These are phyloP conservation scores for Elaeis oleifera DNA, from an alignment of 202 grass and related monocot genomes.

Conservation along the genomic window DNA sequence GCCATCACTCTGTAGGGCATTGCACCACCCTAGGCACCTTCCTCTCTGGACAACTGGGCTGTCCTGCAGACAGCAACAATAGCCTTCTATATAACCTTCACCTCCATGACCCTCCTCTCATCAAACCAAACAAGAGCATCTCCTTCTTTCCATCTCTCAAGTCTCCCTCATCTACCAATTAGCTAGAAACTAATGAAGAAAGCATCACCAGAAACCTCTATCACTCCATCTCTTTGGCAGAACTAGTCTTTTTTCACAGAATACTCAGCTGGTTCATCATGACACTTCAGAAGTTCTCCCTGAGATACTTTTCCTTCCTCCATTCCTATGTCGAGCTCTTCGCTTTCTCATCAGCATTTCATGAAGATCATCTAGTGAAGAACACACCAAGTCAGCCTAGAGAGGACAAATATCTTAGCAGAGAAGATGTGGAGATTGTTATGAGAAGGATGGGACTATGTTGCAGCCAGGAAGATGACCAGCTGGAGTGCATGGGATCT, in stretches of 20 bases:
- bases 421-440: constrained; percentile 47
- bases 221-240: no score
- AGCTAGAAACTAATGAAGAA: no score
- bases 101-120: no score
- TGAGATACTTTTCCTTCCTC: constrained; percentile 28
- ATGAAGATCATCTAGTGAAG: background rate
- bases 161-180: no score
- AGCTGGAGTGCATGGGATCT: constrained; percentile 14
- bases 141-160: no score
- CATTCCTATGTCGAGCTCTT: constrained; percentile 22
- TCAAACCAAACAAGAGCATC: no score
- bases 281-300: constrained; percentile 6
- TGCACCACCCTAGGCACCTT: no score
- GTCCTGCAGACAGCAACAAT: no score
- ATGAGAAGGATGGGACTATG: constrained; percentile 33
- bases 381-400: background rate
- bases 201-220: no score
- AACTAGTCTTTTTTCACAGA: constrained; percentile 21
- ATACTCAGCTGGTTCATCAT: constrained; percentile 28
- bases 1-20: no score
- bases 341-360: background rate
- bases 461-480: background rate
- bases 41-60: no score
- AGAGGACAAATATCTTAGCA: constrained; percentile 6
- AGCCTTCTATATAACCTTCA: no score